Base-by-base conservation (phyloP, 805 yeast genomes). In the Candida schatavii region DNA sequence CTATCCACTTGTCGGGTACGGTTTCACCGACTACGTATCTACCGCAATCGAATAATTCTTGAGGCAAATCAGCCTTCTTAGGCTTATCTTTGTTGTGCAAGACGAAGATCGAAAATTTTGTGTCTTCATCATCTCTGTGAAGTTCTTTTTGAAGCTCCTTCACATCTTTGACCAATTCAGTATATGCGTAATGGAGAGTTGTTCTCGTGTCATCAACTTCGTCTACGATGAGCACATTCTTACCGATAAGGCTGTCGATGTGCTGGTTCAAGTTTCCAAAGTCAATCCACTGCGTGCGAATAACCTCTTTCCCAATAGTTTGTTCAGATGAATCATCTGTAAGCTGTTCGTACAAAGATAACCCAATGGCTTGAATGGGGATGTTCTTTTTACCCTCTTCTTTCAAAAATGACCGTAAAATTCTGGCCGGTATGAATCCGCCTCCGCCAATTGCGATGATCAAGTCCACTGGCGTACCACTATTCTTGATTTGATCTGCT, bases 151-250 rank as follows among this genome's bases (percentile, higher is more conserved):
- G 87, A 52, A 81, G 81, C 41, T 70, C 75, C 38, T 66, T 64
- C 35, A 86, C 81, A 45, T 74, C 78, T 59, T 81, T 80, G 59
- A 81, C 75, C 48, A 88, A 70, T 63, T 88, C 96, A 9, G 80
- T 70, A 30, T 87, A 77, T 2, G 95, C 95, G 56, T 87, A 88
- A 59, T 85, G 91, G 43, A 88, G 69, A 2, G 96, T 88, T 40
- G 96, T 88, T 73, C 96, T 83, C 19, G 95, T 86, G 60, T 88
- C 96, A 62, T 88, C 96, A 36, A 88, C 96, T 68, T 88, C 96
- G 62, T 88, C 96, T 27, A 88, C 93, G 54, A 88, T 85, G 50
- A 88, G 66, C 29, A 88, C 74, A 58, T 81, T 82, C 65, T 87
- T 88, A 52, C 95, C 95, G 44, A 88, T 82, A 47, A 88, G 72